Conservation (phyloP, 1,139 yeast species). For the Taphrina deformans region DNA sequence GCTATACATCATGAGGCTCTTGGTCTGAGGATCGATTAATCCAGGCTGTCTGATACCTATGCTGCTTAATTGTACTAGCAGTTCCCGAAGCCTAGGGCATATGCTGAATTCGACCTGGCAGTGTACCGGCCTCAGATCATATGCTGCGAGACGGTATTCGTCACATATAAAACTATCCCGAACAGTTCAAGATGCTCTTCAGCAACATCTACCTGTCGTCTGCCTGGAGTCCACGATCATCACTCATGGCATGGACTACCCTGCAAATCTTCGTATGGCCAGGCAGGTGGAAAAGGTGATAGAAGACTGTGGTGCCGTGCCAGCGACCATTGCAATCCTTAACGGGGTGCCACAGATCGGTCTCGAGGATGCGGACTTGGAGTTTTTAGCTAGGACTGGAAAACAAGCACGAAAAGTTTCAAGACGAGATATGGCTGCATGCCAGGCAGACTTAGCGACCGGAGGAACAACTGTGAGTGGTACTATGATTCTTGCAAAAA, state of each 20-base stretch:
- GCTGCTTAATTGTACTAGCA: no score
- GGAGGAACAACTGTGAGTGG: constrained; percentile 94
- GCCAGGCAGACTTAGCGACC: constrained; percentile 58
- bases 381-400: constrained; percentile 37
- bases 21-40: no score
- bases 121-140: no score
- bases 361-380: constrained; percentile 49
- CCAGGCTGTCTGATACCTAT: no score
- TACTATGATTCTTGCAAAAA: constrained; percentile 76
- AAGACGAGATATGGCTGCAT: constrained; percentile 74
- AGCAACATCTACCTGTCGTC: constrained; percentile 28
- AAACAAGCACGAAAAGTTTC: constrained; percentile 58
- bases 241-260: constrained; percentile 87
- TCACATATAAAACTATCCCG: background rate
- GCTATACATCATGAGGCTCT: no score
- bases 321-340: constrained; percentile 83
- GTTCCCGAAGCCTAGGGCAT: no score
- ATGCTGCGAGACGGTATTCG: background rate
- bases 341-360: constrained; percentile 70
- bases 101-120: no score
- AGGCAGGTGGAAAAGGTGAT: constrained; percentile 61
- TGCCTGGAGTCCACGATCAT: constrained; percentile 74
- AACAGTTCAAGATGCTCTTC: constrained; percentile 27
- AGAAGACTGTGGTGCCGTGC: constrained; percentile 66
- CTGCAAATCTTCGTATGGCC: constrained; percentile 75